Evolutionary conservation across 2,329 filamentous ascomycete genomes (phyloP).

Genomic region (Claviceps digitariae): DNA sequence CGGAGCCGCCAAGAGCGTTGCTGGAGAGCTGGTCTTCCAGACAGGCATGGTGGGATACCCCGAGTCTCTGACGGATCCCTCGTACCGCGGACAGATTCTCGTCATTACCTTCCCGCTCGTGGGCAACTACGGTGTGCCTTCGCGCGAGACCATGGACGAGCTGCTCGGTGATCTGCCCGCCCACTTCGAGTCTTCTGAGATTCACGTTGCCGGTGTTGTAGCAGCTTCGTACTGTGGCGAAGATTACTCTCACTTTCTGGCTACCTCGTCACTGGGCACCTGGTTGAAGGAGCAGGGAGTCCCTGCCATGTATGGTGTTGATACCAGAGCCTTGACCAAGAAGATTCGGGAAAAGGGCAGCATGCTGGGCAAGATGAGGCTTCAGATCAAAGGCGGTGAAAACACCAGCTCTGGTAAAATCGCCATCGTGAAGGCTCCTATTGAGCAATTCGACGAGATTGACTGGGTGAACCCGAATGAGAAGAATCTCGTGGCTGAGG

Average conservation of each 20-base stretch:
- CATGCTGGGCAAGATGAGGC: constrained; percentile 84
- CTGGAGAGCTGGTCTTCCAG: constrained; percentile 97
- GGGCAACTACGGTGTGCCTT: constrained; percentile 95
- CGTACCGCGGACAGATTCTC: constrained; percentile 86
- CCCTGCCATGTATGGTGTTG: constrained; percentile 87
- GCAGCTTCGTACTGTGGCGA: constrained; percentile 87
- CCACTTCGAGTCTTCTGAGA: constrained; percentile 83
- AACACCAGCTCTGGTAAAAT: constrained; percentile 29
- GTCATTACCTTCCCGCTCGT: constrained; percentile 98
- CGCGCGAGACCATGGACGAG: constrained; percentile 70
- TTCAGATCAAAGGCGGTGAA: constrained; percentile 39
- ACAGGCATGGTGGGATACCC: constrained; percentile 99
- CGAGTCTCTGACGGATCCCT: constrained; percentile 80
- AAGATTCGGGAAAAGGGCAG: constrained; percentile 86
- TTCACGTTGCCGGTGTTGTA: constrained; percentile 87
- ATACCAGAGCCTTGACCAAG: constrained; percentile 89
- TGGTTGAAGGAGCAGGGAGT: constrained; percentile 96
- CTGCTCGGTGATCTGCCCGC: constrained; percentile 76
- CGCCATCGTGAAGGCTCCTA: constrained; percentile 14
- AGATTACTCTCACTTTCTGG: constrained; percentile 89
- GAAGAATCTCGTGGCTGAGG: constrained; percentile 86
- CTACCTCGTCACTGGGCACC: constrained; percentile 74
- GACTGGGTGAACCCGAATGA: constrained; percentile 89
- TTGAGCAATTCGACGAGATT: constrained; percentile 55
- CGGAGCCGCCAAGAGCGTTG: constrained; percentile 84